Base-by-base conservation (phyloP, 2,329 filamentous ascomycete genomes). In the Curvularia eragrostidis region DNA sequence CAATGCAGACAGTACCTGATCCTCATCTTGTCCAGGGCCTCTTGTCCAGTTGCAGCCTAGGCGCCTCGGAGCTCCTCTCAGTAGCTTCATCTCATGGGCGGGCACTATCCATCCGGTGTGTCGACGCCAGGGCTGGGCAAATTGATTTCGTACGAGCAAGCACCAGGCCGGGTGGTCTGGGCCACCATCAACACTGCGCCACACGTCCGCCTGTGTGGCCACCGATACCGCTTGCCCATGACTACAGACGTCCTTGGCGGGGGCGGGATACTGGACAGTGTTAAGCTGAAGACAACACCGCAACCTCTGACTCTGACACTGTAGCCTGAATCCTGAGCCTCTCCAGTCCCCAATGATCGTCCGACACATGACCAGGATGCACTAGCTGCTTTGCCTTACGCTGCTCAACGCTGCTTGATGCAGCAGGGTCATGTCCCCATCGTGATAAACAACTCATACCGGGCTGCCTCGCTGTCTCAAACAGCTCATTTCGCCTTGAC, bases 1-100 rank as follows among this genome's bases (percentile, higher is more conserved):
- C 63, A 59, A 60, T 65, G 62, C 61, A 59, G 52, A 54, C 58
- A 36, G 63, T 65, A 63, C 62, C 65, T 65, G 65, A 66, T 66
- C 61, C 54, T 55, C 66, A 52, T 62, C 56, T 53, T 48, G 52
- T 43, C 59, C 52, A 44, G 54, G 36, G 50, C 28, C 12, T 26
- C 61, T 58, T 64, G 58, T 23, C 65, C 56, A 24, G 13, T 52
- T 59, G 34, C 23, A 60, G 62, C 49, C 36, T 68, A 65, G 61
- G 32, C 58, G 24, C 54, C n/a, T 46, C 46, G 52, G 49, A 54
- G 48, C 52, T 47, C 39, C 56, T 50, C 57, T 52, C 42, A 36
- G 48, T 66, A 62, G 64, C 64, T 60, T 64, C 61, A 65, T 54
- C 56, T 58, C 36, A 48, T 55, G 55, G 52, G 60, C 63, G 59